A percentile compares a stretch with the other conserved stretches of the same genome.
These are phyloP conservation scores for Solanum aculeatissimum DNA, from an alignment of 305 asterid genomes.

Conservation along the genomic window DNA sequence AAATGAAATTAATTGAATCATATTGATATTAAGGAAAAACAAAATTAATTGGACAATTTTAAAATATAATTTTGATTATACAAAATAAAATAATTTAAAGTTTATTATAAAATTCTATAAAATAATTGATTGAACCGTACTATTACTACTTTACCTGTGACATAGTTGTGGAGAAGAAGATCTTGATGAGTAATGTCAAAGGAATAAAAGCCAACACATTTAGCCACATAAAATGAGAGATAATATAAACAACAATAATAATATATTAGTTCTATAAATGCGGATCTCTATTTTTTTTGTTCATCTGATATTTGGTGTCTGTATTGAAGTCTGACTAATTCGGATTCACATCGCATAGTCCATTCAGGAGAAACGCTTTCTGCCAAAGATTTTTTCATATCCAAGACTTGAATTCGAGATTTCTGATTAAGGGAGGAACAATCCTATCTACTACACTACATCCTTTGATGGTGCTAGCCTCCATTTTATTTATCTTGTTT, in stretches of 20 bases:
- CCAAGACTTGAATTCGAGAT: too few species aligned
- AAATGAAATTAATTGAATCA: fast-evolving
- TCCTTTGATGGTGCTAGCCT: too few species aligned
- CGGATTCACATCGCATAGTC: too few species aligned
- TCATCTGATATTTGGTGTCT: too few species aligned
- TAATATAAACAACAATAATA: background rate
- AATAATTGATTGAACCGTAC: background rate
- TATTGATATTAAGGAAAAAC: background rate
- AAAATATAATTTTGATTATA: background rate
- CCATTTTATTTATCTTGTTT: background rate
- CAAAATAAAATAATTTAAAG: background rate
- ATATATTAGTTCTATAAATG: background rate
- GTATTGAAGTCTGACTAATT: too few species aligned
- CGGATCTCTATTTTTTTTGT: too few species aligned
- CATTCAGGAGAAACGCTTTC: too few species aligned
- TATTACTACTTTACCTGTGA: too few species aligned
- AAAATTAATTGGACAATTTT: background rate
- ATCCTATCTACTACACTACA: too few species aligned
- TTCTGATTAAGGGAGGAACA: too few species aligned
- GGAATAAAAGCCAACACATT: background rate
- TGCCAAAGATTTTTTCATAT: too few species aligned
- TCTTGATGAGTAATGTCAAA: background rate
- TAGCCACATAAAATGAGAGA: background rate
- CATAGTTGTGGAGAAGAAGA: too few species aligned
- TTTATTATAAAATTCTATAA: background rate